These are phyloP conservation scores for Aquilaria yunnanensis DNA, from an alignment of 345 rosid genomes.

Conservation along the genomic window DNA sequence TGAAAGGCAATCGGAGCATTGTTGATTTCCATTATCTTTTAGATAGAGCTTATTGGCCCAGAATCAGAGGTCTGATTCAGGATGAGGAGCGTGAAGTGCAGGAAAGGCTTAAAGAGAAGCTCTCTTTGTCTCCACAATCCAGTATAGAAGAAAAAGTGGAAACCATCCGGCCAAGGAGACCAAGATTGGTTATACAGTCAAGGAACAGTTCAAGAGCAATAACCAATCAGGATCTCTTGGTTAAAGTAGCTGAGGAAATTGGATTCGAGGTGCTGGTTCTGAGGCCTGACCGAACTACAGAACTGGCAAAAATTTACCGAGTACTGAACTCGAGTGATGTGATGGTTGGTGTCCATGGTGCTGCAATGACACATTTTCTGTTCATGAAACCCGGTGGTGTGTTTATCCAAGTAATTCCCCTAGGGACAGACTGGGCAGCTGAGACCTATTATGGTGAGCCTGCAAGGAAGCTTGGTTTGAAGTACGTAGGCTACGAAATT, in stretches of 20 bases:
- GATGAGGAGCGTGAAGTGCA: conserved; percentile 35
- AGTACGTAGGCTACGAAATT: conserved; percentile 40
- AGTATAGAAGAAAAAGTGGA: conserved; percentile 5
- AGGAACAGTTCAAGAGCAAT: conserved; percentile 49
- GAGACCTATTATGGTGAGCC: conserved; percentile 52
- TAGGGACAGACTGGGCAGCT: conserved; percentile 64
- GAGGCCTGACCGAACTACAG: conserved; percentile 38
- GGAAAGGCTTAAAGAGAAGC: conserved; percentile 18
- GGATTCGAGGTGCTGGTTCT: conserved; percentile 50
- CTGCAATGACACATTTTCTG: conserved; percentile 62
- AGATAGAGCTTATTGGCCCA: conserved; percentile 44
- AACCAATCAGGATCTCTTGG: conserved; percentile 38
- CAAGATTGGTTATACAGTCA: conserved; percentile 45
- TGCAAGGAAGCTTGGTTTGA: conserved; percentile 48
- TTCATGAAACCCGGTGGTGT: conserved; percentile 54
- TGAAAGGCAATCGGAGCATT: conserved; percentile 31
- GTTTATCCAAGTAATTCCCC: conserved; percentile 55
- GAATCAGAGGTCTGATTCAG: conserved; percentile 37
- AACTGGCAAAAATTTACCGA: conserved; percentile 41
- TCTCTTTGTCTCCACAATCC: conserved; percentile 18
- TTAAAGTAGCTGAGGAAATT: conserved; percentile 40
- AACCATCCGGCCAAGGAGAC: conserved; percentile 19
- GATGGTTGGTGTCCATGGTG: conserved; percentile 66
- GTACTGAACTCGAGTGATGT: conserved; percentile 52
- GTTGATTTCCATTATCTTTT: conserved; percentile 45